Percentiles rank a stretch among this genome's conserved stretches.
Conservation (phyloP, 108 stramenopile genomes). For the Aurantiochytrium sp. region DNA sequence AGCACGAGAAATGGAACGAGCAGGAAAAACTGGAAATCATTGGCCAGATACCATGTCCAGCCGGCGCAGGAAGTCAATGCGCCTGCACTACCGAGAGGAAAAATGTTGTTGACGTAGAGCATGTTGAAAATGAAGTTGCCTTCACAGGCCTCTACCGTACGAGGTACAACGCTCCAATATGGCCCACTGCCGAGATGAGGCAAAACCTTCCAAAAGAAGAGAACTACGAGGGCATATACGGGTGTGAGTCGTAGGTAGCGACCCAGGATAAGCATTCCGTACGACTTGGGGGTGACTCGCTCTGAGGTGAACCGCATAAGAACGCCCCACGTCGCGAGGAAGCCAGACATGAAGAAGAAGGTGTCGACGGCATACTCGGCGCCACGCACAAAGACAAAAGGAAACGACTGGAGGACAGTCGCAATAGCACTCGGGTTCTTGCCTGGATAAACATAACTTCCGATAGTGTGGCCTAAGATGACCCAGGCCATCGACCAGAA, state of each 20-base stretch:
- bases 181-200: conserved; percentile 29
- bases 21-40: conserved; percentile 43
- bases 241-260: conserved; percentile 41
- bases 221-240: conserved; percentile 24
- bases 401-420: not conserved
- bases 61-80: conserved; percentile 28
- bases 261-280: conserved; percentile 33
- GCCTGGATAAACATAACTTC: conserved; percentile 21
- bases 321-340: conserved; percentile 36
- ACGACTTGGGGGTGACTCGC: not conserved
- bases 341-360: conserved; percentile 46
- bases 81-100: conserved; percentile 18
- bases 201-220: conserved; percentile 35
- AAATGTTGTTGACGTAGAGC: conserved; percentile 46
- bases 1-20: conserved; percentile 15
- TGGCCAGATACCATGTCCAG: conserved; percentile 27
- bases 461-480: conserved; percentile 33
- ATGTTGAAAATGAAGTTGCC: conserved; percentile 32
- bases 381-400: not conserved
- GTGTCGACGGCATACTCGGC: conserved; percentile 42
- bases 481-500: conserved; percentile 43
- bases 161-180: conserved; percentile 13
- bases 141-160: not conserved
- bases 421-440: conserved; percentile 21
- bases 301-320: not conserved